Conservation (phyloP, 768 basidiomycete genomes). For the Boletales sp. region DNA sequence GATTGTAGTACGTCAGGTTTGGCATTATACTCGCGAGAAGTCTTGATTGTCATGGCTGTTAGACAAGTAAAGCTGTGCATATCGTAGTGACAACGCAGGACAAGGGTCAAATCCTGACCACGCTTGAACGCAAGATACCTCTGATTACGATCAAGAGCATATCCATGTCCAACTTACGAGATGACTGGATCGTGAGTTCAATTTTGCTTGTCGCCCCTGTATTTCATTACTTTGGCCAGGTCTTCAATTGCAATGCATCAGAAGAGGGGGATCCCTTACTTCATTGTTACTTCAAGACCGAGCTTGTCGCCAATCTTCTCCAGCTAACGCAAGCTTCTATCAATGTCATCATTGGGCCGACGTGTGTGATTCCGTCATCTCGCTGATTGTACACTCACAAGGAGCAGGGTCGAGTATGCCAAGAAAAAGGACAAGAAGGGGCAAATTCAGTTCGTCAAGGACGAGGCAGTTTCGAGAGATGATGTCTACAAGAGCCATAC, state of each 20-base stretch:
- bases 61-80: conserved; percentile 70
- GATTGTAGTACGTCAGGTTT: conserved; percentile 62
- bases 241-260: conserved; percentile 68
- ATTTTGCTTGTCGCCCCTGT: not conserved
- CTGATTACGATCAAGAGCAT: conserved; percentile 85
- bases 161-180: conserved; percentile 82
- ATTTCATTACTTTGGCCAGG: conserved; percentile 41
- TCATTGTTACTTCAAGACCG: conserved; percentile 93
- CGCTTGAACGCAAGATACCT: conserved; percentile 84
- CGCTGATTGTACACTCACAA: conserved; percentile 10
- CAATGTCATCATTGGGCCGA: conserved; percentile 67
- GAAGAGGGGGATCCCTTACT: conserved; percentile 96
- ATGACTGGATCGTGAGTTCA: conserved; percentile 86
- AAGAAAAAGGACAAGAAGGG: conserved; percentile 98
- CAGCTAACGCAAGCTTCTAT: conserved; percentile 77
- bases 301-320: conserved; percentile 78
- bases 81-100: conserved; percentile 62
- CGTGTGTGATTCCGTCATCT: conserved; percentile 41
- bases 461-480: conserved; percentile 74
- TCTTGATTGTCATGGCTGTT: not conserved
- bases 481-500: conserved; percentile 93
- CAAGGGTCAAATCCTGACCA: conserved; percentile 55
- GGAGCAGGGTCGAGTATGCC: conserved; percentile 72
- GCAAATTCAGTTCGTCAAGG: conserved; percentile 82
- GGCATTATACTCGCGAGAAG: not conserved